Evolutionary conservation across 2,329 filamentous ascomycete genomes (phyloP), one percentile per base, ranked within the genome.

Genomic region (Arachnopeziza araneosa): DNA sequence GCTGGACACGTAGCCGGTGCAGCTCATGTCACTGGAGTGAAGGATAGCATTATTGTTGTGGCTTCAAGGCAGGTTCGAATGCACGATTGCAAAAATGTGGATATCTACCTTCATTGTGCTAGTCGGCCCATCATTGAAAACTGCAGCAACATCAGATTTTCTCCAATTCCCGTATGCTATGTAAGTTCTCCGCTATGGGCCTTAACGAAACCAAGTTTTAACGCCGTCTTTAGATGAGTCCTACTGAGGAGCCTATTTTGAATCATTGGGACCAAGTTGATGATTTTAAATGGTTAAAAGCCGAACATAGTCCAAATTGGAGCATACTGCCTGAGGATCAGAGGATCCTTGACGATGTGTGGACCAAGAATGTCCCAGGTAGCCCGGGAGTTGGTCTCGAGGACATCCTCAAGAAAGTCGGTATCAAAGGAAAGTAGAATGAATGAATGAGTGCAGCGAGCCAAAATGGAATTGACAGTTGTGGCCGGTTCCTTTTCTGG

Each of bases 281-380:
- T 73, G 95, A 99, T 73, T 99, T 99, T 80, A 96, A 96, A 76
- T 98, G 95, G 95, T 82, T 97, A 64, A 96, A 93, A 74, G 80
- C 83, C 19, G 91, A 90, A 60, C 84, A 85, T 30, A 97, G 91
- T 71, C 95, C 95, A 1, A 93, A 99, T 71, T 99, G 93, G 91
- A 83, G 79, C 36, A 75, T 91, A 1, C 68, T 98, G 23, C 78
- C 83, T 1, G 80, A 85, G 56, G 78, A 78, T 1, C 77, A 87
- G 58, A 81, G 81, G 24, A 75, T 93, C 14, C 66, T 75, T 0
- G 83, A 87, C 1, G 77, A 82, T 1, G 77, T 88, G 0, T 96
- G 92, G 92, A 83, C 79, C 55, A 81, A 83, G 32, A 78, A 86
- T 12, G 83, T 93, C 12, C 82, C 82, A 10, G 88, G 88, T 9